Evolutionary conservation across 2,329 filamentous ascomycete species (phyloP).

Genomic region (Trichophyton simii): DNA sequence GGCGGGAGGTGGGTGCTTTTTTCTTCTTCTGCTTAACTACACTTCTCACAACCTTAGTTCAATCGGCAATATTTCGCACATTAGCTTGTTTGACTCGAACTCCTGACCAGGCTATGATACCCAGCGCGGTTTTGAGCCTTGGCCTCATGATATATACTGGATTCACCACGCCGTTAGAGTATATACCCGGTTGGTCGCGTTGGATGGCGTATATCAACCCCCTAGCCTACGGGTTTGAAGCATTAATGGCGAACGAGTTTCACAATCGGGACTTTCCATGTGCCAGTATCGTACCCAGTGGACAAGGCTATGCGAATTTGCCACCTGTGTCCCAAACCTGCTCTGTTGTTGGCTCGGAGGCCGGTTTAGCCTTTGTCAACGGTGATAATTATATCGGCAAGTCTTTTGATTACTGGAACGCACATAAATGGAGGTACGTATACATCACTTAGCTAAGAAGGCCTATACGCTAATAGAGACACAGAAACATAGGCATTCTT

Average conservation of each 20-base stretch:
- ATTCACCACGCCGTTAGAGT: conserved; percentile 30
- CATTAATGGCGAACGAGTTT: conserved; percentile 75
- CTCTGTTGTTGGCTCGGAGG: conserved; percentile 43
- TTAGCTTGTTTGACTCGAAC: conserved; percentile 66
- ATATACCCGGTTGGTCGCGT: conserved; percentile 72
- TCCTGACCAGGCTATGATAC: conserved; percentile 55
- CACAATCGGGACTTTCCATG: conserved; percentile 47
- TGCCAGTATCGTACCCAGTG: conserved; percentile 31
- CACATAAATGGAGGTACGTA: conserved; percentile 45
- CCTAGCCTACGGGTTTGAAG: conserved; percentile 67
- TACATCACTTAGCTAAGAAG: neutral
- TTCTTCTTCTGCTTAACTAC: conserved; percentile 75
- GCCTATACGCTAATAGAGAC: neutral
- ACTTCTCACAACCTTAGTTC: conserved; percentile 58
- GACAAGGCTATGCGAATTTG: conserved; percentile 27
- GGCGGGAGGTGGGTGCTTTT: conserved; percentile 60
- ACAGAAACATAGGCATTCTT: conserved; percentile 53
- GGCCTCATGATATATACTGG: conserved; percentile 39
- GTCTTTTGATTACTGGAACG: conserved; percentile 45
- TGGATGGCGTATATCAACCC: conserved; percentile 78
- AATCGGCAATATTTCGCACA: conserved; percentile 76
- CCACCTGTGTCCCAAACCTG: conserved; percentile 39
- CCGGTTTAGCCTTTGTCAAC: conserved; percentile 40
- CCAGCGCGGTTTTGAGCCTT: conserved; percentile 39
- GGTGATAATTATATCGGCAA: conserved; percentile 48